Conservation (phyloP, 176 grass and related monocot genomes). For the Canna indica region DNA sequence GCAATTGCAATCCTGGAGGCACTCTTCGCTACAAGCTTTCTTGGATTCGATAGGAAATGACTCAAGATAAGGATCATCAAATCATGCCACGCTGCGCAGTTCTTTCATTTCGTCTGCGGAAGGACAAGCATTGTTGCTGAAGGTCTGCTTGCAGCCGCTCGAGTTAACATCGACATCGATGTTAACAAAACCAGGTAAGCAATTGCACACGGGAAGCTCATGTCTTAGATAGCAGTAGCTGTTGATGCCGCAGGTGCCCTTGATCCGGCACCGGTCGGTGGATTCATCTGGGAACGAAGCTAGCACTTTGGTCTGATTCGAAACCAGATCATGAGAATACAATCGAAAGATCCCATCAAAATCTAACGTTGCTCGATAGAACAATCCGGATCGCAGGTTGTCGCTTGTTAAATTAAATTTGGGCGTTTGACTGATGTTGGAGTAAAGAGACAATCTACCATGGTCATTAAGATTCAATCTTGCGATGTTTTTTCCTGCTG, state of each 20-base stretch:
- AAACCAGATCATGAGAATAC: background rate
- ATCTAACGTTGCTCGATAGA: background rate
- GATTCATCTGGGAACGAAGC: background rate
- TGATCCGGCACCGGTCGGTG: background rate
- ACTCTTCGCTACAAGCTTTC: background rate
- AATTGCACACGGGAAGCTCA: background rate
- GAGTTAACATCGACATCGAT: background rate
- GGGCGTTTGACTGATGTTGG: background rate
- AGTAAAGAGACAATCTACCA: background rate
- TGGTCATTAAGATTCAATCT: background rate
- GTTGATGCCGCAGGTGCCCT: background rate
- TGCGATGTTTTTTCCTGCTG: background rate
- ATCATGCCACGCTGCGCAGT: background rate
- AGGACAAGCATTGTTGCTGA: background rate
- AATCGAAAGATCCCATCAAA: background rate
- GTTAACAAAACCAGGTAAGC: background rate
- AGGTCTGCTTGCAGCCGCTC: background rate
- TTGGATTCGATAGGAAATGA: background rate
- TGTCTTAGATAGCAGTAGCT: background rate
- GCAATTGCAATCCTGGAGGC: background rate
- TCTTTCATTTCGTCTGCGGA: background rate
- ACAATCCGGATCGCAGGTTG: background rate
- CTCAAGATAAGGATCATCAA: background rate
- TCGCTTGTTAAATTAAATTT: background rate
- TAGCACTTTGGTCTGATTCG: background rate